Evolutionary conservation across 192 early-diverging fungal species (phyloP), one percentile per base, ranked within the genome.

Genomic region (Rhizoclosmatium sp.): DNA sequence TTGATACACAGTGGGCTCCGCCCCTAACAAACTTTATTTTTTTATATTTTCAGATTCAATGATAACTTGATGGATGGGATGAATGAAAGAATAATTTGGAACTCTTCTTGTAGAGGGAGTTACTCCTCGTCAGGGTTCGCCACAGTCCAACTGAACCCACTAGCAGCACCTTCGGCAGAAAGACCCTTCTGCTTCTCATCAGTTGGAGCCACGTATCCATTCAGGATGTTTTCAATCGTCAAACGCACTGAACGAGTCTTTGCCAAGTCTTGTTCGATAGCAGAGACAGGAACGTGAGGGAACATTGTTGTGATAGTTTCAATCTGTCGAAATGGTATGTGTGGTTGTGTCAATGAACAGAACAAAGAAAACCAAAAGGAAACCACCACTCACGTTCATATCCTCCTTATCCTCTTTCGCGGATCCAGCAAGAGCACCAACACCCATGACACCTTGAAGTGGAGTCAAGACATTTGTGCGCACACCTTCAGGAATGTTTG

Each of bases 211-310:
- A 75, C 61, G 31, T 42, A 39, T 42, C 72, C 72, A 42, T 60
- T 64, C 10, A 75, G 41, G 61, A 75, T 75, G 41, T 75, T 75
- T 46, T 75, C 72, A 14, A 75, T 75, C 2, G 72, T 75, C 1
- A 75, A 44, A 45, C 72, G 21, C 4, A 46, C 72, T 21, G 31
- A 44, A 16, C 72, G 46, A 40, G 72, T 49, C 4, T 16, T 31
- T 16, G 40, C 47, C 46, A 75, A 49, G 14, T 75, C 72, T 59
- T 75, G 59, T 62, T 75, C 72, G n/a, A 75, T 75, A 2, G n/a
- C 72, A 2, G 9, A 39, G 39, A 56, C 59, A 7, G 72, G 72
- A 75, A 75, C 44, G 61, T 75, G 59, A 2, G 72, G 72, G 72
- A 75, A 75, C 59, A 75, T 75, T 23, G 56, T 45, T 2, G 45